Conservation (phyloP, 495 filamentous ascomycete genomes). For the Aspergillus biplanus region DNA sequence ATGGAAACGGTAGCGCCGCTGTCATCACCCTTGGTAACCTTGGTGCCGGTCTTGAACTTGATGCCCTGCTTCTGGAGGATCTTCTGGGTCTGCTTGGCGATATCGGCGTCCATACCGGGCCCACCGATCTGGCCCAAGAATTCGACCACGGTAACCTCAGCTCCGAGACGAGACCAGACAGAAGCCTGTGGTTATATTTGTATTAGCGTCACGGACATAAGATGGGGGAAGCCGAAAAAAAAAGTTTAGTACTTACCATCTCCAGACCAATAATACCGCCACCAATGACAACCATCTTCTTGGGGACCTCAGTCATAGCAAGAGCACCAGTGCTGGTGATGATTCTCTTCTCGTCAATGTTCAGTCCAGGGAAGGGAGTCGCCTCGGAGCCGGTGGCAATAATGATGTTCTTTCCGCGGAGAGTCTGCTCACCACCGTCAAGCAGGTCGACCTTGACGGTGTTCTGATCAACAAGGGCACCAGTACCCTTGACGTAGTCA, state of each 20-base stretch:
- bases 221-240: background rate
- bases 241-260: slow-evolving; percentile 63
- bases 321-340: slow-evolving; percentile 96
- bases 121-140: slow-evolving; percentile 96
- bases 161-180: slow-evolving; percentile 91
- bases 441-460: slow-evolving; percentile 87
- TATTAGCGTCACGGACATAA: slow-evolving; percentile 1
- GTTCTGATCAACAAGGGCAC: slow-evolving; percentile 83
- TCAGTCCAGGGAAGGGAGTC: slow-evolving; percentile 93
- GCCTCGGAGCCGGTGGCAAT: slow-evolving; percentile 94
- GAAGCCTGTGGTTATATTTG: slow-evolving; percentile 60
- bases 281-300: slow-evolving; percentile 97
- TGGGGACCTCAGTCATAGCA: slow-evolving; percentile 83
- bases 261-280: slow-evolving; percentile 98
- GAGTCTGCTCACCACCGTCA: slow-evolving; percentile 85
- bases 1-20: slow-evolving; percentile 75
- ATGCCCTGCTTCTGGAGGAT: slow-evolving; percentile 95
- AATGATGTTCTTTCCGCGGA: slow-evolving; percentile 93
- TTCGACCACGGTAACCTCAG: slow-evolving; percentile 96
- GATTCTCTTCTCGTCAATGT: slow-evolving; percentile 96
- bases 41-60: slow-evolving; percentile 97
- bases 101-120: slow-evolving; percentile 95
- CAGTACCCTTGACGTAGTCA: slow-evolving; percentile 93
- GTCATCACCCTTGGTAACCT: slow-evolving; percentile 85
- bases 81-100: slow-evolving; percentile 91